These are phyloP conservation scores for Colletotrichum sublineola DNA, from an alignment of 2,329 filamentous ascomycete species.

Conservation along the genomic window DNA sequence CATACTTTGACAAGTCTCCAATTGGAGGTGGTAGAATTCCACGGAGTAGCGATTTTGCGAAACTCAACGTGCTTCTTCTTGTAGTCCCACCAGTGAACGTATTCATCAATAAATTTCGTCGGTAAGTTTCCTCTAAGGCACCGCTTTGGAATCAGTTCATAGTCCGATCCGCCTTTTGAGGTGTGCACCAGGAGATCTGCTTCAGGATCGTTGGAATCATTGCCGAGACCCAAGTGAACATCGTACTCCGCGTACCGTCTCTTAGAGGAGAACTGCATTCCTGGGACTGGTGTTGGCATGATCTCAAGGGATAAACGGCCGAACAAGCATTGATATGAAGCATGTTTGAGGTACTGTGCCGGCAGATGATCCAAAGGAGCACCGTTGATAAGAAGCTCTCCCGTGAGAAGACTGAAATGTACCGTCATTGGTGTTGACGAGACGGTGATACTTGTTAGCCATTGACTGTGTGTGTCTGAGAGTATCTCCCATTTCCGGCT, in stretches of 20 bases:
- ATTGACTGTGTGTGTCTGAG: not conserved
- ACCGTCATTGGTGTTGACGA: conserved; percentile 46
- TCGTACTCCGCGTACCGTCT: conserved; percentile 45
- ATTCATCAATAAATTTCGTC: conserved; percentile 53
- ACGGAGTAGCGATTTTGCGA: conserved; percentile 46
- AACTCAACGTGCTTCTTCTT: conserved; percentile 50
- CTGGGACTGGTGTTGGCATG: conserved; percentile 52
- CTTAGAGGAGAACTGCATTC: conserved; percentile 58
- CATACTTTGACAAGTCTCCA: not conserved
- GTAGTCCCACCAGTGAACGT: conserved; percentile 62
- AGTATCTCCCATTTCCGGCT: not conserved
- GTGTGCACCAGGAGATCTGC: conserved; percentile 8
- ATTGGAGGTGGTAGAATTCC: conserved; percentile 41
- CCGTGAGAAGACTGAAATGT: conserved; percentile 65
- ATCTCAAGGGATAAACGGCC: conserved; percentile 58
- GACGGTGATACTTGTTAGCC: conserved; percentile 12
- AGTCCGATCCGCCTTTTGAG: not conserved
- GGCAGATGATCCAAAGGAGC: conserved; percentile 63
- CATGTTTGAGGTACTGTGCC: conserved; percentile 55
- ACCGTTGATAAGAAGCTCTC: conserved; percentile 66
- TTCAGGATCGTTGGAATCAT: not conserved
- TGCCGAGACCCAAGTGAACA: conserved; percentile 45
- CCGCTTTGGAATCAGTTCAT: conserved; percentile 5
- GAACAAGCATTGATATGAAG: conserved; percentile 60
- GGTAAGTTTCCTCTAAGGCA: conserved; percentile 46